Conservation (phyloP, 495 filamentous ascomycete species). For the Aspergillus sclerotiicarbonarius region DNA sequence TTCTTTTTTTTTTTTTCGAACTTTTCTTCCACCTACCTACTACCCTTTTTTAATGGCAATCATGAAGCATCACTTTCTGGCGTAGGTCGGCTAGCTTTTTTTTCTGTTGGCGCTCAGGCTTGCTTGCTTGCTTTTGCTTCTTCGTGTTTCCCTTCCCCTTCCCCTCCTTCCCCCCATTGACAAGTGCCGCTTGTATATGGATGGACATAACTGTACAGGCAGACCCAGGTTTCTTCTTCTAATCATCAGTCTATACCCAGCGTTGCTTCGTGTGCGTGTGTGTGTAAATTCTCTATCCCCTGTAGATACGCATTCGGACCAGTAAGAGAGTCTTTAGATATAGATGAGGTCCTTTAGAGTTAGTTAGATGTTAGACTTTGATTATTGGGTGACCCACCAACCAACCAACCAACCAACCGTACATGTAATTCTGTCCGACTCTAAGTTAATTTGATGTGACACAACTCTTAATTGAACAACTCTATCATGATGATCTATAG, state of each 20-base stretch:
- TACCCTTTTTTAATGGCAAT: background rate
- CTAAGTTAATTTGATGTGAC: no score
- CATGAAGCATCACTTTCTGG: constrained; percentile 18
- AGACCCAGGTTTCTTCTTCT: background rate
- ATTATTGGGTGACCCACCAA: no score
- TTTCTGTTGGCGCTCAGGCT: background rate
- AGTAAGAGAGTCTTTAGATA: no score
- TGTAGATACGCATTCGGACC: no score
- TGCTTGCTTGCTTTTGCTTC: no score
- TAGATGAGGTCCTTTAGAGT: no score
- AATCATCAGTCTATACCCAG: background rate
- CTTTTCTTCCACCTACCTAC: constrained; percentile 8
- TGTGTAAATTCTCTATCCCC: no score
- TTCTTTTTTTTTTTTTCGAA: background rate
- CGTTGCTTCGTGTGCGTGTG: background rate
- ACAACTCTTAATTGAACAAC: no score
- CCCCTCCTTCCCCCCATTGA: background rate
- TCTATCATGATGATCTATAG: no score
- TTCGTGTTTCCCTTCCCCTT: background rate
- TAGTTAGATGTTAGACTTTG: no score
- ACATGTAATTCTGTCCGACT: no score
- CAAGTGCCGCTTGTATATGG: background rate
- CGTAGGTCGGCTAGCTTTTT: constrained; percentile 6
- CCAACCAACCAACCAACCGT: no score
- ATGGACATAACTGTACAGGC: background rate